phyloP scores from a whole-genome alignment of 805 yeast species.

The Ogataea pini region DNA sequence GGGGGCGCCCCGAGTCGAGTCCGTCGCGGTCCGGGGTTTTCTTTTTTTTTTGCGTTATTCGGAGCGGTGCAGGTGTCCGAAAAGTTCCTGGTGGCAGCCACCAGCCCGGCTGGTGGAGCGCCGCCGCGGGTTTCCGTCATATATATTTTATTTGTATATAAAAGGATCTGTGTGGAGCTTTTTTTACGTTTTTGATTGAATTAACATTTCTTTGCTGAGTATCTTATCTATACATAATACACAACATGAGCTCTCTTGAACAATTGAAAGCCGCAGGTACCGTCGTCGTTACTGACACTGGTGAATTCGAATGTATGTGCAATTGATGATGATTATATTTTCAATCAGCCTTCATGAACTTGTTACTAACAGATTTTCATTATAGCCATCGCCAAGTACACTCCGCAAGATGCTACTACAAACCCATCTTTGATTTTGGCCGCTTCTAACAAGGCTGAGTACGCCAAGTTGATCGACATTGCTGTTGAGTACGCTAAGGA shows the following conservation, averaged over 20 bases:
- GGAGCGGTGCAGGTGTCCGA: not conserved
- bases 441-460: constrained; percentile 87
- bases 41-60: not conserved
- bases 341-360: no score
- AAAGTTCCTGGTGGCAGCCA: constrained; percentile 1
- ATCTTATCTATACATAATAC: constrained; percentile 4
- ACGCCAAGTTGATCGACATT: constrained; percentile 83
- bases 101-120: constrained; percentile 2
- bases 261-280: constrained; percentile 95
- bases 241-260: constrained; percentile 67
- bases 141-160: not conserved
- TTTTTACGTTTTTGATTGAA: not conserved
- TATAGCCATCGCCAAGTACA: constrained; percentile 86
- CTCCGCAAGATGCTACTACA: constrained; percentile 99
- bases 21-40: constrained; percentile 5
- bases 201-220: not conserved
- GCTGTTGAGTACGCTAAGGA: constrained; percentile 85
- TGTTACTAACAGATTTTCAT: constrained; percentile 12
- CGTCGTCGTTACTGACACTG: constrained; percentile 96
- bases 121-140: not conserved
- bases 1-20: constrained; percentile 1
- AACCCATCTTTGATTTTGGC: constrained; percentile 97
- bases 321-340: not conserved
- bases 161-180: not conserved
- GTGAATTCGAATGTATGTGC: constrained; percentile 82